Base-by-base conservation (phyloP, 306 rosid species). In the Trichosanthes truncata region DNA sequence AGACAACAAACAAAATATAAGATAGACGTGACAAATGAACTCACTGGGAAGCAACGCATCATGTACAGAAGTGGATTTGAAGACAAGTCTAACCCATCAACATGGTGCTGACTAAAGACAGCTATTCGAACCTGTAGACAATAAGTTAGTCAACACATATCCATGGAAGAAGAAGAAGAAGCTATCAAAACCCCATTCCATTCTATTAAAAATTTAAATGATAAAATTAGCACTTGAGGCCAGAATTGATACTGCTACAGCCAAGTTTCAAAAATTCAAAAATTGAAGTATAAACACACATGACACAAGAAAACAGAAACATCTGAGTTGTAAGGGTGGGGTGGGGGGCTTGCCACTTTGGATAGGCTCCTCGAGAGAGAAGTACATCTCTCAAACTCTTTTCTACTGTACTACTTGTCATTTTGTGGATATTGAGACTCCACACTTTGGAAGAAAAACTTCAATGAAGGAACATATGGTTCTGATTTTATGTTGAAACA, bases 21-120 rank as follows among this genome's bases (percentile, higher is more conserved):
- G 52, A 74, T 56, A 61, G 3, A 41, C 41, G 45, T 25, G 57
- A 76, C 43, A 43, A 72, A 82, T 82, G 84, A 84, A 93, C 99
- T 90, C 78, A 96, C 98, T 36, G 99, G 99, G 80, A 84, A 93
- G 86, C 99, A 96, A 65, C 94, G 97, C 99, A 96, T 96, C 98
- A 96, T 90, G 80, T 96, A 96, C 83, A 96, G 79, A 79, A 96
- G 94, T 45, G 99, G 99, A 86, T 96, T 96, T 77, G 98, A 91
- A 69, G 98, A 89, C 72, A 96, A 88, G 85, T 96, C 99, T 6
- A 96, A 92, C 65, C 99, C 99, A 80, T 96, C 98, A 61, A 96
- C 99, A 53, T 96, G 99, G 85, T 96, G 99, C 93, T 96, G 99
- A 82, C 96, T 93, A 91, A 96, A 96, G 68, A 96, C 99, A 51